Evolutionary conservation across 2,329 filamentous ascomycete genomes (phyloP).

Genomic region (Cryphonectria japonica): DNA sequence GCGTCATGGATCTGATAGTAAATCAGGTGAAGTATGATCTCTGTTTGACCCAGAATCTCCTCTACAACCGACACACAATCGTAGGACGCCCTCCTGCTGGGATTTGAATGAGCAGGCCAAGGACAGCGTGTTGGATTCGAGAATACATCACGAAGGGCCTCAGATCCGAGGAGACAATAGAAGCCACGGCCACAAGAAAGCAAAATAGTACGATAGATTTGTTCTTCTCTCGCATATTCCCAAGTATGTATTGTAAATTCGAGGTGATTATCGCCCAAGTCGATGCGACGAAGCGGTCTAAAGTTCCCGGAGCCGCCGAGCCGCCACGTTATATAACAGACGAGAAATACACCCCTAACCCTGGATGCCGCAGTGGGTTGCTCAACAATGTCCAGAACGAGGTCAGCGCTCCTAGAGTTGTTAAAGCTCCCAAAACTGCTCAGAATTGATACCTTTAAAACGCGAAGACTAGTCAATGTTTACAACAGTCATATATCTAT

Average conservation of each 20-base stretch:
- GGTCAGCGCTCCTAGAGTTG: too few relatives aligned
- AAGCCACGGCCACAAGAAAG: background rate
- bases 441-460: background rate
- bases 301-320: background rate
- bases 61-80: background rate
- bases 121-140: background rate
- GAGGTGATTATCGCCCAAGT: background rate
- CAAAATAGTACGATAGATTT: background rate
- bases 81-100: background rate
- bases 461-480: too few relatives aligned
- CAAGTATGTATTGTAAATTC: background rate
- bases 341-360: background rate
- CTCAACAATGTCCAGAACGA: background rate
- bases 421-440: background rate
- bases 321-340: background rate
- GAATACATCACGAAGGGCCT: background rate
- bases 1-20: background rate
- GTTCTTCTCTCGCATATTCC: background rate
- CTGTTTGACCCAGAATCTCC: background rate
- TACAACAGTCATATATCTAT: background rate
- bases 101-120: background rate
- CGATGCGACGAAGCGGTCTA: background rate
- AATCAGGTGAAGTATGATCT: background rate
- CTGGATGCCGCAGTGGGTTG: too few relatives aligned
- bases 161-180: background rate